Conservation (phyloP, 495 filamentous ascomycete species). For the Halenospora varia region DNA sequence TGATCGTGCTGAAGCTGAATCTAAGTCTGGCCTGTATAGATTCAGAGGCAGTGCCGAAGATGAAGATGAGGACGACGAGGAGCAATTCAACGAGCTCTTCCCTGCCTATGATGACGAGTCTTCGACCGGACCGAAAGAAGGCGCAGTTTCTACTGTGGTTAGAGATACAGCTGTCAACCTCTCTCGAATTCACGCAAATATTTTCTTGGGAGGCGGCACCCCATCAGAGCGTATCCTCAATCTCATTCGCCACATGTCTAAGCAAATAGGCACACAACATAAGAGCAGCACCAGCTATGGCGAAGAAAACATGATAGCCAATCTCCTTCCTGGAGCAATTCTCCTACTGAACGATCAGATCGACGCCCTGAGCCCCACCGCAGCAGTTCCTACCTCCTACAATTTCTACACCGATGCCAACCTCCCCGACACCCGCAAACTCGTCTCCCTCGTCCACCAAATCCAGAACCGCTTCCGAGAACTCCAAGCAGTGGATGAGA, state of each 20-base stretch:
- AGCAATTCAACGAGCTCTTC: slow-evolving; percentile 76
- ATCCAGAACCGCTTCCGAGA: slow-evolving; percentile 66
- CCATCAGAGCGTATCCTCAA: slow-evolving; percentile 31
- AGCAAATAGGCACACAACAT: slow-evolving; percentile 14
- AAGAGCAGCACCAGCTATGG: not conserved
- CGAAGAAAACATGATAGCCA: slow-evolving; percentile 31
- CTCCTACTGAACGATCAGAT: slow-evolving; percentile 56
- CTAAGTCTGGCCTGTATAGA: slow-evolving; percentile 71
- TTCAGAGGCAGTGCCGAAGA: slow-evolving; percentile 74
- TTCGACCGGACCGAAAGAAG: slow-evolving; percentile 2
- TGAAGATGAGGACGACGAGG: slow-evolving; percentile 68
- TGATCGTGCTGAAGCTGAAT: slow-evolving; percentile 67
- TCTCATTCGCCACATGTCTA: slow-evolving; percentile 36
- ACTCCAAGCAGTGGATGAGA: slow-evolving; percentile 57
- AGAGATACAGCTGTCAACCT: slow-evolving; percentile 43
- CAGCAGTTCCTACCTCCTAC: slow-evolving; percentile 44
- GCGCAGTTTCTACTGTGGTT: slow-evolving; percentile 23
- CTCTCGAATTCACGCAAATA: slow-evolving; percentile 41
- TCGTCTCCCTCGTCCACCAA: slow-evolving; percentile 60
- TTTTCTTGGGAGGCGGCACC: slow-evolving; percentile 38
- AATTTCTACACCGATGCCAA: slow-evolving; percentile 90
- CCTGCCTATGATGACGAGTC: slow-evolving; percentile 61
- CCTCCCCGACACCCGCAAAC: slow-evolving; percentile 63
- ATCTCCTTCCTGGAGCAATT: slow-evolving; percentile 61
- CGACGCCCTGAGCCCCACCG: slow-evolving; percentile 43